Percentiles rank a stretch among this genome's conserved stretches.
Evolutionary conservation across 1,139 yeast genomes (phyloP).

Genomic region (Candida glucosophila): DNA sequence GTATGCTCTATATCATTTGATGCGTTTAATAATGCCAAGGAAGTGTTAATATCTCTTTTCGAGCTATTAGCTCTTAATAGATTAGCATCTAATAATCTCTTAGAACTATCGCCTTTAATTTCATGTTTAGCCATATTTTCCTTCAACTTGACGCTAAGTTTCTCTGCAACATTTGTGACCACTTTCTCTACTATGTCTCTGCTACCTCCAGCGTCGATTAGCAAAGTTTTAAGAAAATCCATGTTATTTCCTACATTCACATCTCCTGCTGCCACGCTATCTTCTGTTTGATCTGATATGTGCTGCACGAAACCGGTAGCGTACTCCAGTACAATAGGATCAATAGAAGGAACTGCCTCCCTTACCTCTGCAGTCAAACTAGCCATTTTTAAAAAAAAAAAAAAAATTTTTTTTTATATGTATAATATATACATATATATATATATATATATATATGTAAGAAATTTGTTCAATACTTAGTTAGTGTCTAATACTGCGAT

Average conservation of each 20-base stretch:
- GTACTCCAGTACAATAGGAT: slow-evolving; percentile 84
- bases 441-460: too few relatives aligned
- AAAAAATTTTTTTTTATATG: too few relatives aligned
- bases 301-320: slow-evolving; percentile 86
- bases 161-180: slow-evolving; percentile 33
- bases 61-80: slow-evolving; percentile 48
- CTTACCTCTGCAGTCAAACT: slow-evolving; percentile 65
- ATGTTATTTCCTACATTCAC: slow-evolving; percentile 62
- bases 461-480: neutral
- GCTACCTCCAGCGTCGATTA: slow-evolving; percentile 75
- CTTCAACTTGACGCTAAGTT: slow-evolving; percentile 46
- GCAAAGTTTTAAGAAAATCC: slow-evolving; percentile 50
- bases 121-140: slow-evolving; percentile 68
- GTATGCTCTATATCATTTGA: slow-evolving; percentile 82
- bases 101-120: slow-evolving; percentile 69
- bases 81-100: slow-evolving; percentile 67
- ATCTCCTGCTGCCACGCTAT: slow-evolving; percentile 71
- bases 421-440: too few relatives aligned
- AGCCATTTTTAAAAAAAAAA: slow-evolving; percentile 42
- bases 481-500: neutral
- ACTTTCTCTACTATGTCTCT: slow-evolving; percentile 46
- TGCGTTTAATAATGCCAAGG: slow-evolving; percentile 66
- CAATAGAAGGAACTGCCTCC: slow-evolving; percentile 80
- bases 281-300: slow-evolving; percentile 65
- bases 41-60: slow-evolving; percentile 65